Percentiles rank a stretch among this genome's conserved stretches.
phyloP scores from a whole-genome alignment of 192 early-diverging fungal genomes.

The Obelidium mucronatum region DNA sequence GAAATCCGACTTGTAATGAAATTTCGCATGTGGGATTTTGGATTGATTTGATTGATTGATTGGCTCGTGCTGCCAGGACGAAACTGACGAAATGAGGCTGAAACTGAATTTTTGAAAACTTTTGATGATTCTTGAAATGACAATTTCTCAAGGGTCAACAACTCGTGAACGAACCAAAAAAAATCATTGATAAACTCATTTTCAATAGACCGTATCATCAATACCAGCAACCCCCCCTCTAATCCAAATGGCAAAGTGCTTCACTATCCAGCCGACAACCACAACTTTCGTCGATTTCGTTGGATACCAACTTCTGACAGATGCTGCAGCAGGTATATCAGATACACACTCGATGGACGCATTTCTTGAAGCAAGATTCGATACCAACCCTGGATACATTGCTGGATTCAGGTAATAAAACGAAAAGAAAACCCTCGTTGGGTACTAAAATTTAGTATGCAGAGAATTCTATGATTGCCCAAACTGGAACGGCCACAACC shows the following conservation, averaged over 20 bases:
- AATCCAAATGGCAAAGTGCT: too few species aligned
- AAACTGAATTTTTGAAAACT: not conserved
- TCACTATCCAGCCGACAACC: constrained; percentile 1
- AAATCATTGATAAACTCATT: too few species aligned
- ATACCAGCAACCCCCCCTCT: too few species aligned
- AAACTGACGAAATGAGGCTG: not conserved
- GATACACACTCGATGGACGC: constrained; percentile 14
- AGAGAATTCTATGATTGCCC: constrained; percentile 30
- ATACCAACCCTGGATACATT: constrained; percentile 18
- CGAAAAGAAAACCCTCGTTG: too few species aligned
- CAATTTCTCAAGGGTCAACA: too few species aligned
- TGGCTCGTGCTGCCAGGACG: not conserved
- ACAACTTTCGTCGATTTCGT: constrained; percentile 8
- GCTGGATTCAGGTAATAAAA: constrained; percentile 10
- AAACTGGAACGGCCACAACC: constrained; percentile 23
- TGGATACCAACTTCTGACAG: constrained; percentile 2
- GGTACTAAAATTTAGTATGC: too few species aligned
- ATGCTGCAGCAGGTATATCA: not conserved
- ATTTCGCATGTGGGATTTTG: not conserved
- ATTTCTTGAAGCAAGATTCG: constrained; percentile 19
- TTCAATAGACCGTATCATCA: too few species aligned
- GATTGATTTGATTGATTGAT: not conserved
- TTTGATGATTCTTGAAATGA: not conserved
- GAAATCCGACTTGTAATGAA: not conserved
- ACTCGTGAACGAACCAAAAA: constrained; percentile 1